phyloP scores from a whole-genome alignment of 495 filamentous ascomycete genomes.

The Tuber calosporum region DNA sequence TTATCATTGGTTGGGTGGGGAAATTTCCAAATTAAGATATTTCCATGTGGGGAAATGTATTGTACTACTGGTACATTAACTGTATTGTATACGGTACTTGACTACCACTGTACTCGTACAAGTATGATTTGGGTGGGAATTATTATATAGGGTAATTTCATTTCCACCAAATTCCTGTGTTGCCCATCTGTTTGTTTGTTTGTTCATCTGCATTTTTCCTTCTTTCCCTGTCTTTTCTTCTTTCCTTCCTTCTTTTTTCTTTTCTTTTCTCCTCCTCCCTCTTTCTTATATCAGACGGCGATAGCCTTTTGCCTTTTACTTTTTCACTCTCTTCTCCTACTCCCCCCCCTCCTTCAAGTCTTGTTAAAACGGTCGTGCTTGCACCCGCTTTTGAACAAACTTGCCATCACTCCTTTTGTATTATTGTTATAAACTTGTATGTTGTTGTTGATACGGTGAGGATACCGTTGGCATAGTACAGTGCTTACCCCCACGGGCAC shows the following conservation, averaged over 20 bases:
- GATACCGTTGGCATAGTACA: not conserved
- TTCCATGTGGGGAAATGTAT: not conserved
- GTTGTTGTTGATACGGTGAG: not conserved
- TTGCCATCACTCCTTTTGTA: not conserved
- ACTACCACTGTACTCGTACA: too few relatives aligned
- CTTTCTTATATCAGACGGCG: not conserved
- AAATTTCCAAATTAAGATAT: not conserved
- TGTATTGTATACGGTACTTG: not conserved
- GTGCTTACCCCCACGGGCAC: not conserved
- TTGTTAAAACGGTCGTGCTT: not conserved
- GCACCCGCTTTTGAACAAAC: not conserved
- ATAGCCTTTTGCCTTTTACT: not conserved
- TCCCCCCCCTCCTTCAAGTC: not conserved
- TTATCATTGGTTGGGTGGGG: not conserved
- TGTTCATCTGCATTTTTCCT: not conserved
- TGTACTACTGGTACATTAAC: too few relatives aligned
- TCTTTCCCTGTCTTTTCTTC: not conserved
- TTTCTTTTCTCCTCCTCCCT: not conserved
- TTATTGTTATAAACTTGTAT: not conserved
- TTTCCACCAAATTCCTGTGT: constrained; percentile 1
- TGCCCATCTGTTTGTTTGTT: not conserved
- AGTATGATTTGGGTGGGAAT: not conserved
- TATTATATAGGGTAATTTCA: constrained; percentile 3
- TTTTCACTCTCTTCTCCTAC: not conserved
- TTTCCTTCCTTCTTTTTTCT: not conserved